Percentiles rank a stretch among this genome's conserved stretches.
Conservation (phyloP, 2,329 filamentous ascomycete genomes). For the Lasiodiplodia sp. region DNA sequence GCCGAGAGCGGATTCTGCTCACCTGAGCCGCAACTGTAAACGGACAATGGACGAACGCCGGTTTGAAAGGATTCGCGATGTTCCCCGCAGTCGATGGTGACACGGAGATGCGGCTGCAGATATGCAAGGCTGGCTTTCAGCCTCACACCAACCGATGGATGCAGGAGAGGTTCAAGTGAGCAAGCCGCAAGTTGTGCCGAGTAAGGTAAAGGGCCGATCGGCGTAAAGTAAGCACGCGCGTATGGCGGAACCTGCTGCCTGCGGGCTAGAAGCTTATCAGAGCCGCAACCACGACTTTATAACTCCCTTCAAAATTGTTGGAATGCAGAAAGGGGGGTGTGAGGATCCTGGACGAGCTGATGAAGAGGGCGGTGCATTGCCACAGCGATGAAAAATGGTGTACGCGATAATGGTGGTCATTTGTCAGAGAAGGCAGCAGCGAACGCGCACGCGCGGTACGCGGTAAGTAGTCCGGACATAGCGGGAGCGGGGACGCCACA, state of each 20-base stretch:
- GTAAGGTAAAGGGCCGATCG: neutral
- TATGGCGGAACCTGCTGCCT: neutral
- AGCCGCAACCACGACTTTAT: neutral
- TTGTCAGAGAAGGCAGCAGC: slow-evolving; percentile 2
- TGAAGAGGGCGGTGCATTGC: neutral
- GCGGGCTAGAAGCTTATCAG: neutral
- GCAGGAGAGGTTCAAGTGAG: neutral
- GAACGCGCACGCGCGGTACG: neutral
- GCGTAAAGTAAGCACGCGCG: neutral
- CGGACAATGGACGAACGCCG: neutral
- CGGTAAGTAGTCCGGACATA: neutral
- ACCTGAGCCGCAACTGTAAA: neutral
- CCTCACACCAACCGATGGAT: neutral
- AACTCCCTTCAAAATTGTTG: too few relatives aligned
- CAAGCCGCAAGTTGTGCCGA: neutral
- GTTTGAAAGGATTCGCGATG: neutral
- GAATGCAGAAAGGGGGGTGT: neutral
- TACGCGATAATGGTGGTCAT: neutral
- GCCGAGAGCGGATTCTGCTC: neutral
- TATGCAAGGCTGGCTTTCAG: neutral
- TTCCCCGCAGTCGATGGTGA: slow-evolving; percentile 2
- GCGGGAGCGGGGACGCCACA: neutral
- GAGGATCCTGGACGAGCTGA: slow-evolving; percentile 6
- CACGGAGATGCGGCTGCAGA: neutral
- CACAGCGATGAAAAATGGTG: neutral